Evolutionary conservation across 129 eudicot genomes (phyloP).

Genomic region (Heracleum sosnowskyi): DNA sequence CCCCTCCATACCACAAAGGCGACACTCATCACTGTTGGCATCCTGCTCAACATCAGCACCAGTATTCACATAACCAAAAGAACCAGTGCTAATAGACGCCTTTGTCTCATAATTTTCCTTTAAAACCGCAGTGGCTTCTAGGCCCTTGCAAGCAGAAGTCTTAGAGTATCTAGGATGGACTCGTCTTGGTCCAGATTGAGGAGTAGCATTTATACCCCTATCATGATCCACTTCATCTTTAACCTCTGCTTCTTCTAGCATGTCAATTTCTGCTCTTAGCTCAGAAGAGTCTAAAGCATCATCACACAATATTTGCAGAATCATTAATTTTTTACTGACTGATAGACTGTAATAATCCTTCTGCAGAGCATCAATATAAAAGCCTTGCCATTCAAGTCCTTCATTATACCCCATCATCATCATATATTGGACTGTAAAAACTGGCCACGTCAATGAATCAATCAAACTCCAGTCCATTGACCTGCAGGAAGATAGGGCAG

Average conservation of each 20-base stretch:
- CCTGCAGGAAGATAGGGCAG: conserved; percentile 33
- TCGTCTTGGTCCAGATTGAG: conserved; percentile 38
- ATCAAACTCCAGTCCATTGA: conserved; percentile 90
- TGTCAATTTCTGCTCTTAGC: conserved; percentile 73
- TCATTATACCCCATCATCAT: conserved; percentile 59
- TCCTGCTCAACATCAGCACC: conserved; percentile 49
- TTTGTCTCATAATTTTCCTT: conserved; percentile 26
- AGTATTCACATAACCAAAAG: conserved; percentile 23
- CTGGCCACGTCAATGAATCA: conserved; percentile 90
- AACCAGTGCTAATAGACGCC: conserved; percentile 14
- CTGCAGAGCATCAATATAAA: conserved; percentile 47
- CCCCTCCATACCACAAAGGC: conserved; percentile 98
- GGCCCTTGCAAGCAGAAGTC: conserved; percentile 42
- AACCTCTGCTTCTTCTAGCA: conserved; percentile 64
- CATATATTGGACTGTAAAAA: conserved; percentile 66
- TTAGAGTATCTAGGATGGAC: conserved; percentile 50
- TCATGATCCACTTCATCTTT: conserved; percentile 57
- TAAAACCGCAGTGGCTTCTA: conserved; percentile 30
- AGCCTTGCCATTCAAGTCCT: conserved; percentile 70
- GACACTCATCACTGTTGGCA: conserved; percentile 88
- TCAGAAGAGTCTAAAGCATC: conserved; percentile 68
- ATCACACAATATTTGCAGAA: conserved; percentile 88
- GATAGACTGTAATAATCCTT: conserved; percentile 69
- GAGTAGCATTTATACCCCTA: conserved; percentile 13
- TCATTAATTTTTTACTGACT: conserved; percentile 50